Conservation (phyloP, 2,329 filamentous ascomycete species). For the Diaporthe aspalathi region DNA sequence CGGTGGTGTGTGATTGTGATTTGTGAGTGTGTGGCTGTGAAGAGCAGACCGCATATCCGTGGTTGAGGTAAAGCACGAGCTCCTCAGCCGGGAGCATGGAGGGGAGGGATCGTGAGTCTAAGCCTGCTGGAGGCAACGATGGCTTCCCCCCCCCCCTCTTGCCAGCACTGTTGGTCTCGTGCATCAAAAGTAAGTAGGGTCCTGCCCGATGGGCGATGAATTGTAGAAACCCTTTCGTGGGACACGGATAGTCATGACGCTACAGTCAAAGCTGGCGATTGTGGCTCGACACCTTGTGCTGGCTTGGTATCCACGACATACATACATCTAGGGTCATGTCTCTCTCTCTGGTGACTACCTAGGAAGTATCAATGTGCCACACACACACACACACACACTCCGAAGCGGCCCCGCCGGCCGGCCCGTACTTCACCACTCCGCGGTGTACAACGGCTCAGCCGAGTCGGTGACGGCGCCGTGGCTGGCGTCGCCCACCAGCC, state of each 20-base stretch:
- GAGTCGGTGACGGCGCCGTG: slow-evolving; percentile 89
- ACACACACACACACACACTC: no score
- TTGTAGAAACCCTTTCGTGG: background rate
- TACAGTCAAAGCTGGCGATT: background rate
- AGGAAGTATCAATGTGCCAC: background rate
- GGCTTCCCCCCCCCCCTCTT: background rate
- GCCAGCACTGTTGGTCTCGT: background rate
- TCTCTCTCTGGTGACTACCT: background rate
- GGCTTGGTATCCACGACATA: background rate
- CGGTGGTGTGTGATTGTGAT: background rate
- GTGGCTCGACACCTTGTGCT: background rate
- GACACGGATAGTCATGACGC: background rate
- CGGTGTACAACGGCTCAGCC: slow-evolving; percentile 42
- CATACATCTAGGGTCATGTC: no score
- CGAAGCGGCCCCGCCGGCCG: background rate
- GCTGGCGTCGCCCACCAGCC: slow-evolving; percentile 89
- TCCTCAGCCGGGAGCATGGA: background rate
- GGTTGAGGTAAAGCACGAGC: no score
- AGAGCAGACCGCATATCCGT: no score
- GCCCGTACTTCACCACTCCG: slow-evolving; percentile 38
- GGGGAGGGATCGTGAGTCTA: background rate
- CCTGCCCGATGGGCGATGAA: no score
- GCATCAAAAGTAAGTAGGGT: background rate
- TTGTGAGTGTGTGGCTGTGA: background rate
- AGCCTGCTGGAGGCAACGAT: background rate